These are phyloP conservation scores for Solanum clarkiae DNA, from an alignment of 257 asterid species.

Conservation along the genomic window DNA sequence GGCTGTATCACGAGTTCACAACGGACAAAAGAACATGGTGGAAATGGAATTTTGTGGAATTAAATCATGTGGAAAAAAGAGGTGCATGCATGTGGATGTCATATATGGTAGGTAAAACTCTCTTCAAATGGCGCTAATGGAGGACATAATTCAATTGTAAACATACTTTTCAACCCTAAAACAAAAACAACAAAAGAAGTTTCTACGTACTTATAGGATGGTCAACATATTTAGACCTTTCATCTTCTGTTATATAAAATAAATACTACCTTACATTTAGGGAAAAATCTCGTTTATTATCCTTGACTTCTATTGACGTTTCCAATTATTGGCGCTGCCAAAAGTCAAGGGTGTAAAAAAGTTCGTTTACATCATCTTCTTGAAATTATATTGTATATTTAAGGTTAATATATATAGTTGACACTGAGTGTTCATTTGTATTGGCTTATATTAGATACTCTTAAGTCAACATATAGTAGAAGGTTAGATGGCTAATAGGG, in stretches of 20 bases:
- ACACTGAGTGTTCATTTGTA: no score
- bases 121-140: slow-evolving; percentile 10
- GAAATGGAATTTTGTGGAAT: background rate
- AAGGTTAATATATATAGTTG: no score
- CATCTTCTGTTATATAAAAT: no score
- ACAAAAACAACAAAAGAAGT: background rate
- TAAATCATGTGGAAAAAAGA: slow-evolving; percentile 14
- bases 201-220: background rate
- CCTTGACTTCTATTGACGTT: background rate
- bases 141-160: background rate
- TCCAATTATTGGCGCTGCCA: background rate
- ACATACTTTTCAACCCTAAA: background rate
- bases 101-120: slow-evolving; percentile 20
- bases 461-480: no score
- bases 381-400: background rate
- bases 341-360: background rate
- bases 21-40: background rate
- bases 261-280: background rate
- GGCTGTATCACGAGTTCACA: background rate
- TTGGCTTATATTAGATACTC: no score
- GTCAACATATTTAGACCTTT: background rate
- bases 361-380: background rate
- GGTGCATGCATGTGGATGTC: slow-evolving; percentile 6
- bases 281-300: background rate
- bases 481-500: no score